phyloP scores from a whole-genome alignment of 2,329 filamentous ascomycete species.

The Hawksworthiomyces lignivorus region DNA sequence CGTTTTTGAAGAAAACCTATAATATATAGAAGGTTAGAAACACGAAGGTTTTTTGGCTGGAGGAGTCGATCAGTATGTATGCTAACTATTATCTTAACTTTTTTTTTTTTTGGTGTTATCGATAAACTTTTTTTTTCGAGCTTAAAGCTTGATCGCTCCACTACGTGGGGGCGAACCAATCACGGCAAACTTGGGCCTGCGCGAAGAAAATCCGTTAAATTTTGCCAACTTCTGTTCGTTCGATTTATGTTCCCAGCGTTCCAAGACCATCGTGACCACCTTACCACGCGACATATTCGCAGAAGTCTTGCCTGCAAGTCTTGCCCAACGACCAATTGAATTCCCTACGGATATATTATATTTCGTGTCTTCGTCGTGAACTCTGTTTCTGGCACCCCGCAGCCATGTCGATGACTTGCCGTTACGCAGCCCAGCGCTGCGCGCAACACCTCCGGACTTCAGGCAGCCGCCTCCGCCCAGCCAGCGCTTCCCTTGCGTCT shows the following conservation, averaged over 20 bases:
- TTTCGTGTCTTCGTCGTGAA: neutral
- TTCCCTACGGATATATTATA: too few species aligned
- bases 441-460: conserved; percentile 52
- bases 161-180: neutral
- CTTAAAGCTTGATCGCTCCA: neutral
- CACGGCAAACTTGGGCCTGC: conserved; percentile 1
- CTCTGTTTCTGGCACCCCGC: neutral
- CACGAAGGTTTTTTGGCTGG: too few species aligned
- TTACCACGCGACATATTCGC: too few species aligned
- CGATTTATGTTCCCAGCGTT: too few species aligned
- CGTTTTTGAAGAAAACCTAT: too few species aligned
- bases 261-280: too few species aligned
- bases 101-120: conserved; percentile 6
- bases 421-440: conserved; percentile 57
- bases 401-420: conserved; percentile 55
- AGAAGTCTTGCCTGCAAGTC: neutral
- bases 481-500: conserved; percentile 28
- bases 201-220: too few species aligned
- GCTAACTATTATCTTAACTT: conserved; percentile 8
- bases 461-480: conserved; percentile 36
- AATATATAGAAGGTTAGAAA: too few species aligned
- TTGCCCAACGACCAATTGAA: too few species aligned
- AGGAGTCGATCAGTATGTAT: conserved; percentile 3
- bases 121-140: conserved; percentile 6
- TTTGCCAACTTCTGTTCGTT: too few species aligned